Conservation (phyloP, 2,329 filamentous ascomycete genomes). For the Lasiodiplodia sp. region DNA sequence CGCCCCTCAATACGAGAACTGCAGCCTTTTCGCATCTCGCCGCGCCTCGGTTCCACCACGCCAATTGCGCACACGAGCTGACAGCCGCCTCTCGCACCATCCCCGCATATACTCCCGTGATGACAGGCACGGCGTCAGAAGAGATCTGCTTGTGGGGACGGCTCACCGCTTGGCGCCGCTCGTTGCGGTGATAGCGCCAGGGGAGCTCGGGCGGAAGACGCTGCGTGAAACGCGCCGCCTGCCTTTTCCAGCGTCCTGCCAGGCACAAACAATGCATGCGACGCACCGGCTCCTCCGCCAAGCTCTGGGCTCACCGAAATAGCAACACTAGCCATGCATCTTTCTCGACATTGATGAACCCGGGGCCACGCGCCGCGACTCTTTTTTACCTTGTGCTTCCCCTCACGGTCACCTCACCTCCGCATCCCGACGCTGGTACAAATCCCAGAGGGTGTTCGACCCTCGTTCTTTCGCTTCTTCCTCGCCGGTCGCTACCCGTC, state of each 20-base stretch:
- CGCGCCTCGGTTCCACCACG: slow-evolving; percentile 11
- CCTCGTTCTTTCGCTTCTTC: slow-evolving; percentile 48
- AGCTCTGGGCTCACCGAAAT: slow-evolving; percentile 21
- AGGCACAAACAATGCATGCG: slow-evolving; percentile 15
- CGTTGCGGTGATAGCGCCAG: slow-evolving; percentile 14
- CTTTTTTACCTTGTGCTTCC: not conserved
- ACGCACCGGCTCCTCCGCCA: slow-evolving; percentile 16
- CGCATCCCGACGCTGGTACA: not conserved
- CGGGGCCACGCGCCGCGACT: not conserved
- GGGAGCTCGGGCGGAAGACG: slow-evolving; percentile 7
- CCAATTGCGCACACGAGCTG: slow-evolving; percentile 5
- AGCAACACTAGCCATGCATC: slow-evolving; percentile 10
- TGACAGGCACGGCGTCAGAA: not conserved
- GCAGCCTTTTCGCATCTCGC: not conserved
- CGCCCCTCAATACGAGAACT: not conserved
- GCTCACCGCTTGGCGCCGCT: not conserved
- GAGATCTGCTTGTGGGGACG: slow-evolving; percentile 5
- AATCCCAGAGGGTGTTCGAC: slow-evolving; percentile 34
- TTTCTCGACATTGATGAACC: slow-evolving; percentile 2
- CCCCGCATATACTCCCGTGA: not conserved
- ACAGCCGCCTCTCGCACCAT: slow-evolving; percentile 3
- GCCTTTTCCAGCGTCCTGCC: not conserved
- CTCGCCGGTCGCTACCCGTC: slow-evolving; percentile 38
- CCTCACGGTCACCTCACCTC: not conserved
- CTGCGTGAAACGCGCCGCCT: slow-evolving; percentile 22